Base-by-base conservation (phyloP, 2,329 filamentous ascomycete species). In the Fusarium sp. region DNA sequence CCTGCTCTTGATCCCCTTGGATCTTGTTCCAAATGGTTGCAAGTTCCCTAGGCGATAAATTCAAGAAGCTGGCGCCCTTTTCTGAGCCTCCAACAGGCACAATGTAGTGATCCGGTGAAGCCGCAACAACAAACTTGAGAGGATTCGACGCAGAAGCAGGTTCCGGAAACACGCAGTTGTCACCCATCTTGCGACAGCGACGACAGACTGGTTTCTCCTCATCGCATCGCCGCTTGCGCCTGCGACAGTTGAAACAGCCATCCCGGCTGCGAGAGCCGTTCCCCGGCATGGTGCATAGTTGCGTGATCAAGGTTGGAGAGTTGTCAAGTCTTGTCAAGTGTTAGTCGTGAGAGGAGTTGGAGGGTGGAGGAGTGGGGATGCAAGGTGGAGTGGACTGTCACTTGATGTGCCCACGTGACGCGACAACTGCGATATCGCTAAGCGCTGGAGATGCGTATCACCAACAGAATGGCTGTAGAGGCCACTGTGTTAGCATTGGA, bases 181-280 rank as follows among this genome's bases (percentile, higher is more conserved):
- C 66, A 20, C 68, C 69, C 7, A 29, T 29, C 54, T 65, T 68
- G 31, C 65, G 67, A 35, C 76, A 78, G 13, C 69, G 57, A 33
- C 35, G 33, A 48, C 76, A 78, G 1, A 60, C 7, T 3, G 76
- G 76, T 18, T 78, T 78, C 22, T 75, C 45, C 20, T 75, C 64
- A 73, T 88, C 86, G 76, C 87, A 89, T 62, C 83, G 82, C n/a
- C 87, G 78, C 74, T 87, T 88, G 66, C 87, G 83, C 69, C 86
- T 87, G 64, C 87, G 82, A 73, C 87, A 88, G 66, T 85, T 84
- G 65, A 83, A 83, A 79, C 86, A 88, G 63, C 77, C 76, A 9
- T 74, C 66, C 37, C 76, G 76, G 58, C 76, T 75, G 39, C 75
- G 74, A 35, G 73, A 74, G 68, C 76, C 76, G 20, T 65, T 71